These are phyloP conservation scores for Exophiala alcalophila DNA, from an alignment of 2,329 filamentous ascomycete genomes.

Conservation along the genomic window DNA sequence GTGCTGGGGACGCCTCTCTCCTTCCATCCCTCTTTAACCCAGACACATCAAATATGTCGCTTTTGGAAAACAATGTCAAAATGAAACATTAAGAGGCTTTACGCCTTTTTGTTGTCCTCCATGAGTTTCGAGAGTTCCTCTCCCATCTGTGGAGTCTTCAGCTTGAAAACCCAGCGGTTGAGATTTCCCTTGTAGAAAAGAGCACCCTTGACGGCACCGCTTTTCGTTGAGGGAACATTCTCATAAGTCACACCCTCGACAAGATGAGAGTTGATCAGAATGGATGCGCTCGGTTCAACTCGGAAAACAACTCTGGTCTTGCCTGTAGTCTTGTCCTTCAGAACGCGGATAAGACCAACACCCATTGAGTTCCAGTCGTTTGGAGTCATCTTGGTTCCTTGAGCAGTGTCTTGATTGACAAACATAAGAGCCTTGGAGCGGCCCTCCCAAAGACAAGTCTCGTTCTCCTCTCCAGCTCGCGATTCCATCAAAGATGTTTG, in stretches of 20 bases:
- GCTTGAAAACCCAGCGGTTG: conserved; percentile 29
- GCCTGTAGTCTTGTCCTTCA: conserved; percentile 69
- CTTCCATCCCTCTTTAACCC: no score
- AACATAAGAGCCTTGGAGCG: conserved; percentile 68
- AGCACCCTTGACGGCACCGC: conserved; percentile 28
- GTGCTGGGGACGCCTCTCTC: not conserved
- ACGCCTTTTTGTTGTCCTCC: conserved; percentile 27
- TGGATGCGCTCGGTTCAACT: conserved; percentile 69
- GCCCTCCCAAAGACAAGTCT: conserved; percentile 67
- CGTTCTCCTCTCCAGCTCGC: conserved; percentile 68
- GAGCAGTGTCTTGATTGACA: conserved; percentile 44
- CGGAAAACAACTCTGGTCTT: conserved; percentile 67
- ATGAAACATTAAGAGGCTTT: conserved; percentile 1
- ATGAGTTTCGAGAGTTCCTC: conserved; percentile 23
- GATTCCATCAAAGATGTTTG: conserved; percentile 66
- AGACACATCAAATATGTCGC: no score
- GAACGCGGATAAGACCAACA: conserved; percentile 66
- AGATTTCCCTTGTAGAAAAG: conserved; percentile 26
- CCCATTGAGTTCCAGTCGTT: conserved; percentile 67
- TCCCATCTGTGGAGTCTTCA: conserved; percentile 27
- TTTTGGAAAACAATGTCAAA: no score
- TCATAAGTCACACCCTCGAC: conserved; percentile 57
- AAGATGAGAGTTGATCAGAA: conserved; percentile 69
- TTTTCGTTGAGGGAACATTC: conserved; percentile 21
- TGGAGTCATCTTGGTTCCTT: conserved; percentile 38